Percentiles rank a stretch among this genome's conserved stretches.
Evolutionary conservation across 257 asterid species (phyloP).

Genomic region (Asclepias syriaca): DNA sequence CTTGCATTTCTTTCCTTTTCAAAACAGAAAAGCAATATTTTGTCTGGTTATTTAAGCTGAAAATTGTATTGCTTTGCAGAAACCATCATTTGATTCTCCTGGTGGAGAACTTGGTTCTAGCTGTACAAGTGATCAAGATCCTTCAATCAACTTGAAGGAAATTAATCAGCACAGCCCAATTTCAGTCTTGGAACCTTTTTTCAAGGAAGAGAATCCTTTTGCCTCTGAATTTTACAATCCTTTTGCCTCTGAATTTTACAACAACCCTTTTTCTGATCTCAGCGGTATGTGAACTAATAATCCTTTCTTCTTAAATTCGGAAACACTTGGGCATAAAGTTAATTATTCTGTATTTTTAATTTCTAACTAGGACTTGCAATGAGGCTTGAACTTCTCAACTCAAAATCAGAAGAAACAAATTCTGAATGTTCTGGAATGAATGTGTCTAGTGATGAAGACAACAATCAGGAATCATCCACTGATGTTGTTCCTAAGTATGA

Average conservation of each 20-base stretch:
- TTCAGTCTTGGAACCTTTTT: conserved; percentile 54
- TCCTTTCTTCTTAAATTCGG: background rate
- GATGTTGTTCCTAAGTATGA: conserved; percentile 23
- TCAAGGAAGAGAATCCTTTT: conserved; percentile 20
- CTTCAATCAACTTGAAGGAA: conserved; percentile 33
- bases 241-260: conserved; percentile 22
- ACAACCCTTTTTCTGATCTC: conserved; percentile 27
- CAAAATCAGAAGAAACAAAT: conserved; percentile 39
- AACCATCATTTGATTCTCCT: conserved; percentile 24
- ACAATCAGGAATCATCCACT: conserved; percentile 24
- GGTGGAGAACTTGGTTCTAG: conserved; percentile 27
- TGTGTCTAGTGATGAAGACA: conserved; percentile 55
- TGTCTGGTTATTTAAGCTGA: background rate
- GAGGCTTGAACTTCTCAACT: conserved; percentile 44
- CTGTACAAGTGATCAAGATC: conserved; percentile 22
- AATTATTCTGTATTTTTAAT: background rate
- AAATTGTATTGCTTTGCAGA: conserved; percentile 32
- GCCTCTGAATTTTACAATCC: conserved; percentile 22
- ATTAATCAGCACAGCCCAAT: conserved; percentile 50
- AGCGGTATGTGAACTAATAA: conserved; percentile 21
- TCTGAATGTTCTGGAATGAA: conserved; percentile 61
- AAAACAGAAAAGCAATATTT: background rate
- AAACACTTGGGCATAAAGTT: conserved; percentile 1
- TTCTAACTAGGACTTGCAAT: conserved; percentile 38
- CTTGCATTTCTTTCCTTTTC: background rate